Evolutionary conservation across 1,284 basidiomycete genomes (phyloP).

Genomic region (Tremellales sp.): DNA sequence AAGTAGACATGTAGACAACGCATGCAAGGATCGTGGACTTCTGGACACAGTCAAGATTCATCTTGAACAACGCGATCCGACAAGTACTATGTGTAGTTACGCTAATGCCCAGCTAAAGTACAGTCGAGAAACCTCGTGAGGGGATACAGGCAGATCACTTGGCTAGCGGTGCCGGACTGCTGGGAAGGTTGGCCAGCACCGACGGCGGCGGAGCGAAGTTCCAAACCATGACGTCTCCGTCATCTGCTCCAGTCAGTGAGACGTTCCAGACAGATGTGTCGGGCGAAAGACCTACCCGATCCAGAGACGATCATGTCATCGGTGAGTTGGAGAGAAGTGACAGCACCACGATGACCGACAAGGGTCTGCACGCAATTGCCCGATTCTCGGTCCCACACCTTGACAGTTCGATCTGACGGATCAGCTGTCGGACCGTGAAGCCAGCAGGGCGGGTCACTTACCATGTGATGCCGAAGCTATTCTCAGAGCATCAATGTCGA

Average conservation of each 20-base stretch:
- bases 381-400: conserved; percentile 88
- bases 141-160: too few relatives aligned
- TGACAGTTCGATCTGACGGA: conserved; percentile 39
- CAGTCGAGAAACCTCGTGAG: too few relatives aligned
- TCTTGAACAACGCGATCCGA: too few relatives aligned
- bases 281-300: conserved; percentile 65
- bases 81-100: neutral
- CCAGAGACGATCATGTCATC: conserved; percentile 96
- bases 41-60: too few relatives aligned
- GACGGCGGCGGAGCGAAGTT: conserved; percentile 55
- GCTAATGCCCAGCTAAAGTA: neutral
- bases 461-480: conserved; percentile 89
- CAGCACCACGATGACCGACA: conserved; percentile 89
- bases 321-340: conserved; percentile 82
- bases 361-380: conserved; percentile 84
- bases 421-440: conserved; percentile 38
- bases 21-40: too few relatives aligned
- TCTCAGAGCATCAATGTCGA: conserved; percentile 86
- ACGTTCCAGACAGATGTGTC: conserved; percentile 26
- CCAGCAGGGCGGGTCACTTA: conserved; percentile 16
- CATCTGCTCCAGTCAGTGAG: conserved; percentile 17
- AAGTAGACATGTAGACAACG: too few relatives aligned
- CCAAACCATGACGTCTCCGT: conserved; percentile 58
- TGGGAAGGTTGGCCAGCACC: neutral
- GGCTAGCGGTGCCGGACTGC: neutral